phyloP scores from a whole-genome alignment of 805 yeast species.

The Starmerella potacharoeniae region DNA sequence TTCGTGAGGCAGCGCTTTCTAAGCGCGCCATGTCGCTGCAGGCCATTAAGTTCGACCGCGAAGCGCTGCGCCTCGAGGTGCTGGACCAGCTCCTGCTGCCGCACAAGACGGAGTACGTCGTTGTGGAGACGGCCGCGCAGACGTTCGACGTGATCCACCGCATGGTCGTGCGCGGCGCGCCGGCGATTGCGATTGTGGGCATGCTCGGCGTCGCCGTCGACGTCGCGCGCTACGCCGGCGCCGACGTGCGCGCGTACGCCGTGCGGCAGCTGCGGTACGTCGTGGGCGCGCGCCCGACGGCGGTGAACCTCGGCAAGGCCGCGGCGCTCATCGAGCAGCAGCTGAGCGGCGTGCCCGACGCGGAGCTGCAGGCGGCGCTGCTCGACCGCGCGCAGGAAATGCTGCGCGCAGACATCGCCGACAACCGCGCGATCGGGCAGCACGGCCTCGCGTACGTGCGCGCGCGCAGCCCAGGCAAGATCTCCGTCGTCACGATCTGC shows the following conservation, averaged over 20 bases:
- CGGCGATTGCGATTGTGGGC: constrained; percentile 95
- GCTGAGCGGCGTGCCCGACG: constrained; percentile 19
- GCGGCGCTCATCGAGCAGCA: constrained; percentile 39
- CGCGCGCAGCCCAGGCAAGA: constrained; percentile 39
- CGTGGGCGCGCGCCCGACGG: constrained; percentile 81
- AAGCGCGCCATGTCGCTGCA: constrained; percentile 1
- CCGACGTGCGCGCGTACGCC: constrained; percentile 24
- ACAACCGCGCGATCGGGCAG: constrained; percentile 66
- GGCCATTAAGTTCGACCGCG: constrained; percentile 20
- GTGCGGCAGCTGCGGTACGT: constrained; percentile 47
- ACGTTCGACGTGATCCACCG: constrained; percentile 73
- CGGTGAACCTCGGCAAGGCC: constrained; percentile 81
- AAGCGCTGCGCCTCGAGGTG: constrained; percentile 39
- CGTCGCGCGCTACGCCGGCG: constrained; percentile 30
- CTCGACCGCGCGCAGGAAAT: constrained; percentile 35
- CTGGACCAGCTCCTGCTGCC: constrained; percentile 80
- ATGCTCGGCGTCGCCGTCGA: constrained; percentile 76
- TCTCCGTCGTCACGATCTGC: constrained; percentile 82
- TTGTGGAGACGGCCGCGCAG: constrained; percentile 52
- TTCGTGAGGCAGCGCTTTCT: neutral
- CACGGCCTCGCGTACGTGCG: constrained; percentile 66
- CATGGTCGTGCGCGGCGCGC: constrained; percentile 97
- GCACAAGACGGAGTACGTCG: constrained; percentile 57
- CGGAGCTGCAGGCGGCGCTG: constrained; percentile 27
- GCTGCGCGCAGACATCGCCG: constrained; percentile 65